These are phyloP conservation scores for Xylariomycetidae sp. DNA, from an alignment of 2,329 filamentous ascomycete genomes.

Conservation along the genomic window DNA sequence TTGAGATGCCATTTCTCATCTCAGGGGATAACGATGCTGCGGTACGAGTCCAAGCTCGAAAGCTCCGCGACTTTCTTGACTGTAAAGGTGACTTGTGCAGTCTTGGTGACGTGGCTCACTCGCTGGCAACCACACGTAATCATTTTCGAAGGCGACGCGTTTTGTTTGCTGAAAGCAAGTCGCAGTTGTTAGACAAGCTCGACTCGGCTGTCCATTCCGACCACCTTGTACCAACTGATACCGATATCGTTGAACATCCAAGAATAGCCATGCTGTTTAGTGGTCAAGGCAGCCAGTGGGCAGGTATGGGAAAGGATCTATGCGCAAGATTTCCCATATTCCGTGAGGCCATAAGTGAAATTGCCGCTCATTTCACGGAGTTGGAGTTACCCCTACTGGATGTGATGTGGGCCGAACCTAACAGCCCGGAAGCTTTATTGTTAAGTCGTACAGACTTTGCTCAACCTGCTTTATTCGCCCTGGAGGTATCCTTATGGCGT, in stretches of 20 bases:
- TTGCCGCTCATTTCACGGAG: constrained; percentile 15
- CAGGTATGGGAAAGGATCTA: constrained; percentile 28
- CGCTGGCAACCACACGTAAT: constrained; percentile 26
- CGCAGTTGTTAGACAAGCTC: constrained; percentile 14
- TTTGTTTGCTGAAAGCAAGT: constrained; percentile 15
- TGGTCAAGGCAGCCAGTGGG: constrained; percentile 29
- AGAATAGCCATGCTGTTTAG: constrained; percentile 30
- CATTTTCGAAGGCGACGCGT: constrained; percentile 19
- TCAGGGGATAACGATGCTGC: constrained; percentile 21
- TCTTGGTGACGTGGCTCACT: constrained; percentile 22
- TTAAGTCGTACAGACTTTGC: constrained; percentile 26
- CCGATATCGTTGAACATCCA: constrained; percentile 4
- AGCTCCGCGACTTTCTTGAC: constrained; percentile 12
- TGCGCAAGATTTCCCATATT: constrained; percentile 21
- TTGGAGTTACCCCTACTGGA: constrained; percentile 21
- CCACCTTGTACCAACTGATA: constrained; percentile 3
- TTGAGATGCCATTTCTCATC: constrained; percentile 19
- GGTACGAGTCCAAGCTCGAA: constrained; percentile 16
- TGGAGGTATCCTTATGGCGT: constrained; percentile 27
- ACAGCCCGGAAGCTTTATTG: constrained; percentile 14
- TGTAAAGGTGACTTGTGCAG: constrained; percentile 4
- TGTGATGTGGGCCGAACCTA: constrained; percentile 26
- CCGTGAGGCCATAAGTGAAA: constrained; percentile 17
- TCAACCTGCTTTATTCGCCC: constrained; percentile 29
- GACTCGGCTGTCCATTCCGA: constrained; percentile 3